Evolutionary conservation across 2,329 filamentous ascomycete species (phyloP).

Genomic region (Cercospora citrullina): DNA sequence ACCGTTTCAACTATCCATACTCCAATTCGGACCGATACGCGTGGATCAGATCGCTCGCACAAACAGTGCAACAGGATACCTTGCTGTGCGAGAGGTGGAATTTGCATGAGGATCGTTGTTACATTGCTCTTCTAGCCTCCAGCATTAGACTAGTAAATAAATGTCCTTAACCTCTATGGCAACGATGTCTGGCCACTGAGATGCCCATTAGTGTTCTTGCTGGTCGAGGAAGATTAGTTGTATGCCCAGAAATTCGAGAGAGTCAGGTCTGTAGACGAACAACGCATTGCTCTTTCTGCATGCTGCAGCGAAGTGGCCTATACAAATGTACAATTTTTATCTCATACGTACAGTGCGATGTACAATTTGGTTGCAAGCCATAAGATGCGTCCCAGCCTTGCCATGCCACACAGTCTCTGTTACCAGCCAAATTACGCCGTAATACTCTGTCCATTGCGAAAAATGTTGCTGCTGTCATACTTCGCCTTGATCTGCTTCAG

Average conservation of each 20-base stretch:
- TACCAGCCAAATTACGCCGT: neutral
- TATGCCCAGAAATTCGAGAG: too few species aligned
- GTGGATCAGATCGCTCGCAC: too few species aligned
- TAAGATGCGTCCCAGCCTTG: neutral
- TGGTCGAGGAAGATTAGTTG: too few species aligned
- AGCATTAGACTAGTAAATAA: neutral
- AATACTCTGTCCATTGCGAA: conserved; percentile 26
- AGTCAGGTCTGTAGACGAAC: too few species aligned
- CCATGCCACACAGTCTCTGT: neutral
- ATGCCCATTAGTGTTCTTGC: too few species aligned
- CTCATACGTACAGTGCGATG: too few species aligned
- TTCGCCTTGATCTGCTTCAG: conserved; percentile 35
- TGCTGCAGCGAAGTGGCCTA: too few species aligned
- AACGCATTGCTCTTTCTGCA: too few species aligned
- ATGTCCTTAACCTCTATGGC: neutral
- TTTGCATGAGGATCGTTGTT: neutral
- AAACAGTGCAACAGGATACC: neutral
- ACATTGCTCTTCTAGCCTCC: neutral
- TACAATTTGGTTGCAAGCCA: too few species aligned
- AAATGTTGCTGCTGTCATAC: conserved; percentile 36
- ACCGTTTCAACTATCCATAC: too few species aligned
- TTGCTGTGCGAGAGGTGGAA: neutral
- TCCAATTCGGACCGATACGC: too few species aligned
- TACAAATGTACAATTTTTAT: too few species aligned
- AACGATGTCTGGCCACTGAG: neutral